A percentile compares a stretch with the other conserved stretches of the same genome.
phyloP scores from a whole-genome alignment of 495 filamentous ascomycete genomes.

The Aspergillus sclerotiicarbonarius region DNA sequence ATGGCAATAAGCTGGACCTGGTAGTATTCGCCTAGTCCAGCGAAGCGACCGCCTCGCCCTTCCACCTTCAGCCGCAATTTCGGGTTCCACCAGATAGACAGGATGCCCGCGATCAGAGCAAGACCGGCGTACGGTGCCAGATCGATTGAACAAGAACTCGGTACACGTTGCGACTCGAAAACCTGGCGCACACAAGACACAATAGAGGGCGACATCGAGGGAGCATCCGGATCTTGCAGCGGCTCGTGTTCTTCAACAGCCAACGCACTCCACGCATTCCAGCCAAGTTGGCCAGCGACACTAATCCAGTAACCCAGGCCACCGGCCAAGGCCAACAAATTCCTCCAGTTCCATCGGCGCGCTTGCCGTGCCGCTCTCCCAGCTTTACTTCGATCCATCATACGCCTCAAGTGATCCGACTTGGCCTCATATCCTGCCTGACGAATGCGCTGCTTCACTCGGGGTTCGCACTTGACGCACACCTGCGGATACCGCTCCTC shows the following conservation, averaged over 20 bases:
- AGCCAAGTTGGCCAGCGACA: constrained; percentile 42
- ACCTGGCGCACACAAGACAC: constrained; percentile 32
- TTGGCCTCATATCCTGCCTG: constrained; percentile 73
- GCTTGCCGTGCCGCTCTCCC: constrained; percentile 38
- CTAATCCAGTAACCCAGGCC: constrained; percentile 55
- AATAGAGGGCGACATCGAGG: constrained; percentile 13
- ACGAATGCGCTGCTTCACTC: constrained; percentile 61
- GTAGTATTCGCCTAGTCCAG: constrained; percentile 67
- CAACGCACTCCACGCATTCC: constrained; percentile 37
- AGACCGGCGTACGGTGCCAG: constrained; percentile 39
- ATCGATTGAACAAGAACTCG: constrained; percentile 28
- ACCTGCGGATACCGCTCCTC: constrained; percentile 82
- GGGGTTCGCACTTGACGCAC: constrained; percentile 71
- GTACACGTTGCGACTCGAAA: constrained; percentile 21
- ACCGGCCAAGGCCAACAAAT: constrained; percentile 43
- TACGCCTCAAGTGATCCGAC: constrained; percentile 68
- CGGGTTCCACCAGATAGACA: constrained; percentile 77
- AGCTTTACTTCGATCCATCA: constrained; percentile 64
- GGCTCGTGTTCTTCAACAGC: constrained; percentile 12
- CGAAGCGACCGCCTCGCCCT: constrained; percentile 60
- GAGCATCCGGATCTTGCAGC: constrained; percentile 15
- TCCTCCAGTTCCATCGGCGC: constrained; percentile 50
- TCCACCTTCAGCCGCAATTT: constrained; percentile 61
- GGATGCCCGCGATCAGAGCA: constrained; percentile 51
- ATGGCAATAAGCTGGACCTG: constrained; percentile 63